Evolutionary conservation across 177 flowering plant genomes (phyloP), one percentile per base, ranked within the genome.

Genomic region (Vitis hybrid): DNA sequence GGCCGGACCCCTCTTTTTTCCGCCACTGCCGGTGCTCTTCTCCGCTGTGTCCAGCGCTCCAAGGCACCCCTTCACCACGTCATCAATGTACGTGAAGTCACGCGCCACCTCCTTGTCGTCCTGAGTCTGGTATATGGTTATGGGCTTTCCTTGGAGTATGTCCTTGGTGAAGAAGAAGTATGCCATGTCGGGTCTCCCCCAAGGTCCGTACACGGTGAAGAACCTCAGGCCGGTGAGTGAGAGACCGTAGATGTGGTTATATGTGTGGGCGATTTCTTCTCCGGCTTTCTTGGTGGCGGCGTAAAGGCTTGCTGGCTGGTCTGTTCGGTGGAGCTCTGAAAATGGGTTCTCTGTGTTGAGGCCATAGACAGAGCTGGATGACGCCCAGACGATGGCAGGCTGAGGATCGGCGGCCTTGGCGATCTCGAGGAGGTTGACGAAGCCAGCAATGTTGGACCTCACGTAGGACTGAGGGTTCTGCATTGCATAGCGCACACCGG

Each of bases 401-500:
- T 94, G 98, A 0, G 97, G 98, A 63, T 85, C 79, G 1, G 88
- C 95, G 0, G 86, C 3, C 64, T 91, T 92, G 13, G 84, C 82
- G 2, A 84, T 82, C 59, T 93, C 98, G 0, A 93, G 82, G 0
- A 93, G 81, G 63, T 76, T 84, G 1, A 93, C 91, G 71, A 90
- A 90, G 0, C 97, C 97, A 2, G 98, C 97, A 8, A 92, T 77
- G 83, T 93, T 89, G 63, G 94, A 89, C 13, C 56, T 67, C 51
- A 92, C 78, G 70, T 92, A 92, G 6, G 97, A 90, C 52, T 81
- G 88, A 0, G 98, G 98, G 63, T 94, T 92, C 66, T 86, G 69
- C 91, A 94, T 87, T 16, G 98, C 98, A 81, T 94, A 94, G 0
- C 98, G 91, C 0, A 94, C 98, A 11, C 98, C 98, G 15, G 98